Conservation (phyloP, 306 rosid genomes). For the Lathyrus oleraceus region DNA sequence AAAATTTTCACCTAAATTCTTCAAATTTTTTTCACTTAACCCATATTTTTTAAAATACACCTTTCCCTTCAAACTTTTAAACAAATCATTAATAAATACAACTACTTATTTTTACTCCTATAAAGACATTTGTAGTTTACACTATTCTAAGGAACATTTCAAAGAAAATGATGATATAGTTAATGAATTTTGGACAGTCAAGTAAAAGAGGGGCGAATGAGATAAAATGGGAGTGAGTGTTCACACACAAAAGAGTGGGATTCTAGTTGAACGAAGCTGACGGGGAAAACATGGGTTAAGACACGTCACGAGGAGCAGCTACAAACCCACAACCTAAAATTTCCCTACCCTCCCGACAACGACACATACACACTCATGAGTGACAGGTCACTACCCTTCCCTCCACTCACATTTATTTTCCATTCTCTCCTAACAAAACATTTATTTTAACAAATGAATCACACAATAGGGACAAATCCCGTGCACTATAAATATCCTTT, state of each 20-base stretch:
- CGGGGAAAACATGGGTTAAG: constrained; percentile 18
- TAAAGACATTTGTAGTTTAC: too few species aligned
- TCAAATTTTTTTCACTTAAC: too few species aligned
- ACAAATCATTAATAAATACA: too few species aligned
- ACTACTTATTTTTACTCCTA: too few species aligned
- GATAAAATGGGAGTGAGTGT: constrained; percentile 7
- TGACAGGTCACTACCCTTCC: background rate
- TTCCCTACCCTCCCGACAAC: constrained; percentile 38
- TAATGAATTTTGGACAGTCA: constrained; percentile 5
- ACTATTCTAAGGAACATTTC: background rate
- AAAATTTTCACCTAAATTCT: too few species aligned
- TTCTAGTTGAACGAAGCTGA: constrained; percentile 29
- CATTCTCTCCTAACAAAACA: background rate
- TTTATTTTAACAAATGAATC: background rate
- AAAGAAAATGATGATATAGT: background rate
- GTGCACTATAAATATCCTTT: constrained; percentile 47
- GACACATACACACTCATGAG: constrained; percentile 26
- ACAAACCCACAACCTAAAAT: constrained; percentile 12
- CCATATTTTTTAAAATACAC: too few species aligned
- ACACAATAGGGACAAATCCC: constrained; percentile 4
- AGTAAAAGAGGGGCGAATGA: background rate
- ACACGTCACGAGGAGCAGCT: constrained; percentile 43
- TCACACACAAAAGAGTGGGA: constrained; percentile 25
- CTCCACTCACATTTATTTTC: background rate
- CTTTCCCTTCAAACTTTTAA: too few species aligned